Evolutionary conservation across 495 filamentous ascomycete species (phyloP).

Genomic region (Neurospora sp.): DNA sequence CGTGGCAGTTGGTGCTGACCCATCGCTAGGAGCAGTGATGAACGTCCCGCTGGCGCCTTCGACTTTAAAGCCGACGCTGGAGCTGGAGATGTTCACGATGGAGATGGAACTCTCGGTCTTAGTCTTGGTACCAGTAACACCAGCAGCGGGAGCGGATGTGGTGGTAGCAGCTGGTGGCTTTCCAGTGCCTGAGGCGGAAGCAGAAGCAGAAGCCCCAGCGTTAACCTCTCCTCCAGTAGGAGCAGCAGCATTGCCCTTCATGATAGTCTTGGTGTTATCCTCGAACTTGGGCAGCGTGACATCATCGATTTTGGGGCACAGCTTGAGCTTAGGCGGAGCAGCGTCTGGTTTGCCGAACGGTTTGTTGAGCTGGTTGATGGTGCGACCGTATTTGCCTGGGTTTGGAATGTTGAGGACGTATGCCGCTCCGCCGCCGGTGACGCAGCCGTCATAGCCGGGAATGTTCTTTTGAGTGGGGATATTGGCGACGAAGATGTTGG

Average conservation of each 20-base stretch:
- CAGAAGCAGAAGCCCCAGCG: background rate
- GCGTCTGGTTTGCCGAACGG: background rate
- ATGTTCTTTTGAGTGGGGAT: constrained; percentile 19
- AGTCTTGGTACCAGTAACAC: no score
- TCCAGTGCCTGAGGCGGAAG: background rate
- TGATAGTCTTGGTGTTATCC: background rate
- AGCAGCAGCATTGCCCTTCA: background rate
- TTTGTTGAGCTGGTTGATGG: constrained; percentile 14
- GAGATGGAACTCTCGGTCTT: no score
- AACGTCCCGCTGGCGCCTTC: no score
- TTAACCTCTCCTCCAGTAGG: background rate
- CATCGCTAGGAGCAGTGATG: background rate
- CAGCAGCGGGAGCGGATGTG: background rate
- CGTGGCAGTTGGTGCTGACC: background rate
- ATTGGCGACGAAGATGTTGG: constrained; percentile 52
- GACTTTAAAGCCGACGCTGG: no score
- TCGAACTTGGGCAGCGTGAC: background rate
- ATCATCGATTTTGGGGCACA: background rate
- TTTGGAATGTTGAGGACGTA: constrained; percentile 18
- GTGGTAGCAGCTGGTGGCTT: background rate
- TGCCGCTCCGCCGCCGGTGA: constrained; percentile 8
- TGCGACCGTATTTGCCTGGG: constrained; percentile 15
- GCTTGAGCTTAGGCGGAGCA: background rate
- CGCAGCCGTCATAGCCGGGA: constrained; percentile 10
- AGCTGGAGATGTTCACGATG: no score